Evolutionary conservation across 352 stramenopile species (phyloP).

Genomic region (Phytophthora pinifolia): DNA sequence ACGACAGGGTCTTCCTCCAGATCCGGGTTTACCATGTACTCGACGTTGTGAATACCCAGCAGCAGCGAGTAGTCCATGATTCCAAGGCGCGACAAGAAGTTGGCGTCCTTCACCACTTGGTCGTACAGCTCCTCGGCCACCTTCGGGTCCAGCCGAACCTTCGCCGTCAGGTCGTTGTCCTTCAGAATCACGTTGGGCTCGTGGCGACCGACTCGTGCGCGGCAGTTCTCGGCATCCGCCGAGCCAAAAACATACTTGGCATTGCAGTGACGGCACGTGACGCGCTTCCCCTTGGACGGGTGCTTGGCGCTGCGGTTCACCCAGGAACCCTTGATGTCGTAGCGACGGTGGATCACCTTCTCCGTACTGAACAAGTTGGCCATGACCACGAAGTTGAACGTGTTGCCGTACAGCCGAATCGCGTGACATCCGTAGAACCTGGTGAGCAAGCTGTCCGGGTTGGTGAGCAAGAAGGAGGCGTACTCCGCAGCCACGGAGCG

Average conservation of each 20-base stretch:
- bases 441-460: conserved; percentile 80
- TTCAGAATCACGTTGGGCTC: conserved; percentile 88
- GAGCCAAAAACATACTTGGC: conserved; percentile 87
- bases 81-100: conserved; percentile 80
- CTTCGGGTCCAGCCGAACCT: conserved; percentile 73
- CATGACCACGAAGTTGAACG: conserved; percentile 91
- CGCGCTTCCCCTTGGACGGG: conserved; percentile 81
- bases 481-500: conserved; percentile 82
- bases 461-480: conserved; percentile 77
- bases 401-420: conserved; percentile 86
- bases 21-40: conserved; percentile 87
- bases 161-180: conserved; percentile 86
- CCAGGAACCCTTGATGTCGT: conserved; percentile 90
- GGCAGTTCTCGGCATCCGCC: conserved; percentile 77
- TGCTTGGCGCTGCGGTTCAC: conserved; percentile 88
- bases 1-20: conserved; percentile 47
- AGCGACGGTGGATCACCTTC: conserved; percentile 82
- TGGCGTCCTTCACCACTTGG: conserved; percentile 83
- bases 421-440: conserved; percentile 86
- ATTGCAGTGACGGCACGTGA: conserved; percentile 87
- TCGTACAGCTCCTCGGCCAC: conserved; percentile 83
- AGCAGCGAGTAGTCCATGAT: conserved; percentile 94
- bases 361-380: conserved; percentile 85
- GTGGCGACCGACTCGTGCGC: conserved; percentile 72
- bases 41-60: conserved; percentile 87